A percentile compares a stretch with the other conserved stretches of the same genome.
These are phyloP conservation scores for Sherardia arvensis DNA, from an alignment of 257 asterid genomes.

Conservation along the genomic window DNA sequence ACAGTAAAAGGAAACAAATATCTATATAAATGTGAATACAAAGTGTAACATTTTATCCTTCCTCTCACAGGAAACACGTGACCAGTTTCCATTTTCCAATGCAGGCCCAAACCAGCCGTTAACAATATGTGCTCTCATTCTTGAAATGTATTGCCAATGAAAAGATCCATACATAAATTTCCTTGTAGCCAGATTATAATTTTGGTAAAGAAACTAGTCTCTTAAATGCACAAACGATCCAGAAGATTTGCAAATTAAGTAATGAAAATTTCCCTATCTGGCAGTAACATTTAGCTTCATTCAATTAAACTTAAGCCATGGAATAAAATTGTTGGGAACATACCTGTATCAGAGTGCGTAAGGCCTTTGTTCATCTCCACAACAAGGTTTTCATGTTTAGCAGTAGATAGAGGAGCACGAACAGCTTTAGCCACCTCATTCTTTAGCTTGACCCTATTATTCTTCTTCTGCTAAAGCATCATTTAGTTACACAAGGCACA, in stretches of 20 bases:
- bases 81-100: not conserved
- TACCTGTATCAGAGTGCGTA: constrained; percentile 7
- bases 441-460: constrained; percentile 6
- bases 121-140: not conserved
- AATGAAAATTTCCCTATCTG: not conserved
- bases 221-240: not conserved
- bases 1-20: not conserved
- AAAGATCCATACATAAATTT: not conserved
- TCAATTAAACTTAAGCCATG: not conserved
- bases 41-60: not conserved
- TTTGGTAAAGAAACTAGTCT: not conserved
- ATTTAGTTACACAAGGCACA: not conserved
- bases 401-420: too few relatives aligned
- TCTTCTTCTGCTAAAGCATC: constrained; percentile 9
- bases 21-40: too few relatives aligned
- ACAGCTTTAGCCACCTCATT: constrained; percentile 12
- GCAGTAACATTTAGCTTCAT: not conserved
- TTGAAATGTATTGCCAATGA: not conserved
- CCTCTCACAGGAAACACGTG: not conserved
- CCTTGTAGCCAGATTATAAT: not conserved
- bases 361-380: constrained; percentile 10
- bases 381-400: too few relatives aligned
- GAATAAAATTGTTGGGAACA: not conserved
- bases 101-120: not conserved
- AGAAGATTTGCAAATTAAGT: not conserved